Base-by-base conservation (phyloP, 1,284 basidiomycete genomes). In the Kwoniella shivajii region DNA sequence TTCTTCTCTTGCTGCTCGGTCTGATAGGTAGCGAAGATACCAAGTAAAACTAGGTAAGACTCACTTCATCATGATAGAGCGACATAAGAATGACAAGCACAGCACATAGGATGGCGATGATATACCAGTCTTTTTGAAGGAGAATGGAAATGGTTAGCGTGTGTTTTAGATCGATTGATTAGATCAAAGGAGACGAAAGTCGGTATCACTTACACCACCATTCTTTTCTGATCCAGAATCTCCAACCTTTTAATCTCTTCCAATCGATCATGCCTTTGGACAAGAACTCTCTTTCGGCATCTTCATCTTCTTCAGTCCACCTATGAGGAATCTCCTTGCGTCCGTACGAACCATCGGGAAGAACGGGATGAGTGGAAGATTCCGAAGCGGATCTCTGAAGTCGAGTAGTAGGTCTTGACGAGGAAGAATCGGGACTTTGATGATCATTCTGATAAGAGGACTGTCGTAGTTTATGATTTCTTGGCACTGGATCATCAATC, bases 31-130 rank as follows among this genome's bases (percentile, higher is more conserved):
- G 13, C 20, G 29, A 22, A 33, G 36, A 42, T 61, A 52, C 56
- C 50, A 45, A 7, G 20, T 46, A 11, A n/a, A 18, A 26, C 18
- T 22, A 36, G 31, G 30, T 16, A 41, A 3, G 7, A 65, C 69
- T 54, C 57, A 71, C 73, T n/a, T 69, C 56, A 56, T 74, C 72
- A 66, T 87, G 85, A 66, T 84, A 90, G 13, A 90, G 71, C 2
- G 83, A 80, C 61, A 89, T 82, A 48, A 90, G 81, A 2, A 79
- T 78, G 7, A 83, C 81, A 16, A 88, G 30, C 24, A 78, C 55
- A 6, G 49, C 52, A 4, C 61, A 27, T 29, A 66, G 64, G 38
- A 45, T 38, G 4, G 63, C 26, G 31, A 66, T 65, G 48, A 82
- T 46, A 59, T 81, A 82, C 65, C 74, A 88, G 72, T 82, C 86